Base-by-base conservation (phyloP, 441 rosid genomes). In the Caryocar brasiliense region DNA sequence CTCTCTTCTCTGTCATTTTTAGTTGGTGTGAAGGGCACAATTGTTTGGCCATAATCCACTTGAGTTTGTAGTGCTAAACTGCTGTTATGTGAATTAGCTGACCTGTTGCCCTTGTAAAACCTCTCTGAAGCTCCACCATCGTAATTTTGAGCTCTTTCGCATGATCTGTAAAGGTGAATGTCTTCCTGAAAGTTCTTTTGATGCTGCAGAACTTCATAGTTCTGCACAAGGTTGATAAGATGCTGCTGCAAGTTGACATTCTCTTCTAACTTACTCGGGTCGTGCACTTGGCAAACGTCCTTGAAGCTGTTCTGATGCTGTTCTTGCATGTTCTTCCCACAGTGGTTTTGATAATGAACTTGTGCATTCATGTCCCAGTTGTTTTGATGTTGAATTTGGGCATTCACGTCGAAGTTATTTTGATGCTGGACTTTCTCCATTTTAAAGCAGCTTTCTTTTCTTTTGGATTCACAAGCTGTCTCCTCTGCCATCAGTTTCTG, bases 401-500 rank as follows among this genome's bases (percentile, higher is more conserved):
- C 46, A 22, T 51, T 72, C 60, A 34, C 56, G 21, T 47, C 35
- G 9, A 38, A 10, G 33, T 37, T 68, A 20, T 54, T 54, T 10
- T 17, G 58, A 4, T 39, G 39, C 63, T 30, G 68, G 43, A 43
- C 45, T 52, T 64, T 67, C 49, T 66, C 53, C 6, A 42, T 47
- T 7, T 9, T 19, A 8, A 29, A 30, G 40, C 42, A 37, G 22
- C 36, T 34, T 18, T 58, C 67, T 18, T 58, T 64, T 51, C 50
- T 68, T 5, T 29, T 42, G 5, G 47, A 17, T 35, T 22, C 49
- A 0, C 46, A 46, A 39, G 44, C 65, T 40, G 22, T 12, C 38
- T 61, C 74, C 40, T 63, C 70, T 6, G 63, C 70, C 18, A 24
- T 69, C 66, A 74, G 24, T 46, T 76, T 74, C 49, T 58, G 56